A percentile compares a stretch with the other conserved stretches of the same genome.
Conservation (phyloP, 2,329 filamentous ascomycete species). For the Orbilia oligospora region DNA sequence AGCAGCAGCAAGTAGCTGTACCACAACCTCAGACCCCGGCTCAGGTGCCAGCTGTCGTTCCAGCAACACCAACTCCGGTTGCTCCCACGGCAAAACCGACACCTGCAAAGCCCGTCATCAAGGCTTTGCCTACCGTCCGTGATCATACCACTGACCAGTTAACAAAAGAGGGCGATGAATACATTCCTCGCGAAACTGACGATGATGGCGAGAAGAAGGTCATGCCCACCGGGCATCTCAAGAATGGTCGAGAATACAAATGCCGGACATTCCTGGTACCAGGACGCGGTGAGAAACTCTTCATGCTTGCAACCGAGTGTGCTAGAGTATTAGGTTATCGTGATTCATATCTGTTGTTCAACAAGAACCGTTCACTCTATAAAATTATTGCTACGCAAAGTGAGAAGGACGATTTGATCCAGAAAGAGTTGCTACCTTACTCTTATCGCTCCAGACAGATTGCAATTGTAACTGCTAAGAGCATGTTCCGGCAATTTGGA, state of each 20-base stretch:
- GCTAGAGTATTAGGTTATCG: slow-evolving; percentile 96
- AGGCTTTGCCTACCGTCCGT: slow-evolving; percentile 93
- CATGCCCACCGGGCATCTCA: slow-evolving; percentile 82
- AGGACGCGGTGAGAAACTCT: slow-evolving; percentile 85
- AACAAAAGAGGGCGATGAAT: slow-evolving; percentile 89
- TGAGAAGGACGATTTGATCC: slow-evolving; percentile 97
- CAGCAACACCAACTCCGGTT: slow-evolving; percentile 42
- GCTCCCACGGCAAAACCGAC: slow-evolving; percentile 69
- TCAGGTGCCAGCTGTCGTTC: slow-evolving; percentile 46
- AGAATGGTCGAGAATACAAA: slow-evolving; percentile 89
- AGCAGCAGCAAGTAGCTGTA: slow-evolving; percentile 47
- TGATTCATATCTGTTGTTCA: slow-evolving; percentile 98
- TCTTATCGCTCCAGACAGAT: slow-evolving; percentile 99
- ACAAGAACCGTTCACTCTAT: slow-evolving; percentile 94
- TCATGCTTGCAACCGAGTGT: slow-evolving; percentile 98
- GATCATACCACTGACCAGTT: slow-evolving; percentile 98
- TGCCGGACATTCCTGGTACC: slow-evolving; percentile 94
- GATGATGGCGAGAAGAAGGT: slow-evolving; percentile 96
- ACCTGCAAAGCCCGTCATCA: slow-evolving; percentile 85
- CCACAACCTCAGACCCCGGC: slow-evolving; percentile 59
- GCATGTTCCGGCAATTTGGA: slow-evolving; percentile 99
- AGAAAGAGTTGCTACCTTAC: slow-evolving; percentile 95
- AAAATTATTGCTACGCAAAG: slow-evolving; percentile 98
- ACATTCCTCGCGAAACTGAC: slow-evolving; percentile 92
- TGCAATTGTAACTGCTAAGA: slow-evolving; percentile 95